Conservation (phyloP, 2,329 filamentous ascomycete genomes). For the Fusarium globosum region DNA sequence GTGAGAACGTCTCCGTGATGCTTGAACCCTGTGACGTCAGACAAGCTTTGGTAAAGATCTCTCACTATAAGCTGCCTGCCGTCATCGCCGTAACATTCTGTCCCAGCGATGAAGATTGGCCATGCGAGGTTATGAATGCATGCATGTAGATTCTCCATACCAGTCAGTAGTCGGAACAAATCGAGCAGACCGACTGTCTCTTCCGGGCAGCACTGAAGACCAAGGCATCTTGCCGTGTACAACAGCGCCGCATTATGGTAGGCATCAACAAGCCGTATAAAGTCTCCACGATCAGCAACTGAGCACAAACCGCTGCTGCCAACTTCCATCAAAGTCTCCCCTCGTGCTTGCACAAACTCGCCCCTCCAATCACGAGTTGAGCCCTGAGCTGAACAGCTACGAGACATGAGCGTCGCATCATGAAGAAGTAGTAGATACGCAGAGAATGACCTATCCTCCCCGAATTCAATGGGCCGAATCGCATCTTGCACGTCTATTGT, state of each 20-base stretch:
- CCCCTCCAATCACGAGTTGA: rapidly evolving
- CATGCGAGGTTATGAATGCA: not conserved
- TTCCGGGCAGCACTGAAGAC: rapidly evolving
- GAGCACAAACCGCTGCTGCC: rapidly evolving
- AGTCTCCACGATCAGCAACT: rapidly evolving
- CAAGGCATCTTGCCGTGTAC: not conserved
- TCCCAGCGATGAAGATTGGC: not conserved
- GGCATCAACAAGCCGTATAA: not conserved
- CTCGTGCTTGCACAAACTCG: not conserved
- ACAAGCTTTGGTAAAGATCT: not conserved
- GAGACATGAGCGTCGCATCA: not conserved
- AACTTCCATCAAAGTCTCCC: rapidly evolving
- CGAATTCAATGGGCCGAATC: not conserved
- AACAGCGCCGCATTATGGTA: not conserved
- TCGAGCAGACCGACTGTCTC: not conserved
- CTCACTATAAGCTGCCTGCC: rapidly evolving
- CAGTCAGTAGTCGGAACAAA: not conserved
- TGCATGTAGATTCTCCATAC: not conserved
- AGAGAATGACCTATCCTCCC: rapidly evolving
- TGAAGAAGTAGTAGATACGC: rapidly evolving
- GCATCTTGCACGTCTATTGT: not conserved
- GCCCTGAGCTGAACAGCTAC: rapidly evolving
- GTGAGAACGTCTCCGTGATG: not conserved
- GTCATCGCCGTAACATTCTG: rapidly evolving
- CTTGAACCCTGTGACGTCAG: rapidly evolving